phyloP scores from a whole-genome alignment of 179 eudicot genomes.

The Beta macrorhiza region DNA sequence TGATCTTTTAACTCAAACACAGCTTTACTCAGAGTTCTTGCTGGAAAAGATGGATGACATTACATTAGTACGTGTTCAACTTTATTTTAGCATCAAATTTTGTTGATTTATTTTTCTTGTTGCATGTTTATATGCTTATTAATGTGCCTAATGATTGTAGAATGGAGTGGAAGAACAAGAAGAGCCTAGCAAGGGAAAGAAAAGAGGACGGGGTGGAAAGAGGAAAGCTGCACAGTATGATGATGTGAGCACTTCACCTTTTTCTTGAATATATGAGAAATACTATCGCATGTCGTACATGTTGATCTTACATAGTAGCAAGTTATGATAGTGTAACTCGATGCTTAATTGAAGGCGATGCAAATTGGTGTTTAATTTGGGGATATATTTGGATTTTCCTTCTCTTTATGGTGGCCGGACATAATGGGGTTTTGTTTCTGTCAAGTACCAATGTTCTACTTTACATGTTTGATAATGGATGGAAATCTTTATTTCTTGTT shows the following conservation, averaged over 20 bases:
- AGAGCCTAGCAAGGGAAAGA: constrained; percentile 38
- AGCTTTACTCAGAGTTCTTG: constrained; percentile 80
- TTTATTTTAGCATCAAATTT: constrained; percentile 10
- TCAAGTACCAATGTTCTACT: neutral
- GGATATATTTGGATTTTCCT: neutral
- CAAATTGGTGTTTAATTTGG: neutral
- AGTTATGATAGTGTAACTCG: no score
- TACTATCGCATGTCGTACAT: neutral
- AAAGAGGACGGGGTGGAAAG: constrained; percentile 72
- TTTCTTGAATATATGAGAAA: neutral
- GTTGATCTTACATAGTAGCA: no score
- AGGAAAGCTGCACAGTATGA: constrained; percentile 60
- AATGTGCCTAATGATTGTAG: constrained; percentile 36
- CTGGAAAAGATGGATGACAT: constrained; percentile 96
- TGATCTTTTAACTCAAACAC: constrained; percentile 84
- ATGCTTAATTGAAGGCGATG: neutral
- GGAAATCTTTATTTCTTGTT: neutral
- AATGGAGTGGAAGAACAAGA: constrained; percentile 49
- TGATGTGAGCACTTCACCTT: constrained; percentile 44
- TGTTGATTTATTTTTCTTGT: neutral
- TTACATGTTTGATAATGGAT: neutral
- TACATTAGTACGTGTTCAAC: constrained; percentile 42
- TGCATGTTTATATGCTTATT: neutral
- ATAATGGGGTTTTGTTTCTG: neutral
- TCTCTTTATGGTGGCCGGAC: neutral